Percentiles rank a stretch among this genome's conserved stretches.
Evolutionary conservation across 2,329 filamentous ascomycete genomes (phyloP).

Genomic region (Dactylellina drechsleri): DNA sequence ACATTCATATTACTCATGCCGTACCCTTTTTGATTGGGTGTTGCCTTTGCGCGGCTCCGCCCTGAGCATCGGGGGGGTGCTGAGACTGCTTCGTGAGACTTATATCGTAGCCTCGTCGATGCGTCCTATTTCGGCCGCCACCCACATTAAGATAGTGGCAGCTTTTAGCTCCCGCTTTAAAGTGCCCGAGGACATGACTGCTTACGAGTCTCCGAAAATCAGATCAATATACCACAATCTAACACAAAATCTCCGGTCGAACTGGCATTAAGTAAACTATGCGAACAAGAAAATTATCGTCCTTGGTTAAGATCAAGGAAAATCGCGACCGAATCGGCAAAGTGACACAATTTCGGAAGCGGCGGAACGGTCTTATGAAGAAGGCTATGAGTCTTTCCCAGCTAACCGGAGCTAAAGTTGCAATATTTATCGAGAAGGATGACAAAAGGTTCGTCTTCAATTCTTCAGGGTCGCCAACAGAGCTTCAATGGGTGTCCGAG

Average conservation of each 20-base stretch:
- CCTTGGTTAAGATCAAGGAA: conserved; percentile 10
- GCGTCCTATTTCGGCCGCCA: not conserved
- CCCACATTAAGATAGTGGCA: not conserved
- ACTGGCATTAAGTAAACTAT: no score
- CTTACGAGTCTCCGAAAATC: not conserved
- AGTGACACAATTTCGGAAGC: conserved; percentile 5
- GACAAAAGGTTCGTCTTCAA: conserved; percentile 22
- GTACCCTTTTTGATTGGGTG: no score
- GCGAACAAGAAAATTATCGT: not conserved
- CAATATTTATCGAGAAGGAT: conserved; percentile 21
- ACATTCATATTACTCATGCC: no score
- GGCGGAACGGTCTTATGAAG: conserved; percentile 8
- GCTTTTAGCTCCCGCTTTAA: not conserved
- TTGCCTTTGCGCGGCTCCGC: no score
- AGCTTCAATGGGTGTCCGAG: conserved; percentile 10
- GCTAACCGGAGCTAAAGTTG: conserved; percentile 9
- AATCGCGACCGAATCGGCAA: not conserved
- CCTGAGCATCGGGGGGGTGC: no score
- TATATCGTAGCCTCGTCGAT: no score
- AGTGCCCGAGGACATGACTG: not conserved
- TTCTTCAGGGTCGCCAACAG: not conserved
- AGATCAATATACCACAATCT: no score
- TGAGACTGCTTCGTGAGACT: no score
- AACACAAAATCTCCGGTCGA: no score
- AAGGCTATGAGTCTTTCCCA: not conserved